phyloP scores from a whole-genome alignment of 2,329 filamentous ascomycete species.

The Fusarium hainanense region DNA sequence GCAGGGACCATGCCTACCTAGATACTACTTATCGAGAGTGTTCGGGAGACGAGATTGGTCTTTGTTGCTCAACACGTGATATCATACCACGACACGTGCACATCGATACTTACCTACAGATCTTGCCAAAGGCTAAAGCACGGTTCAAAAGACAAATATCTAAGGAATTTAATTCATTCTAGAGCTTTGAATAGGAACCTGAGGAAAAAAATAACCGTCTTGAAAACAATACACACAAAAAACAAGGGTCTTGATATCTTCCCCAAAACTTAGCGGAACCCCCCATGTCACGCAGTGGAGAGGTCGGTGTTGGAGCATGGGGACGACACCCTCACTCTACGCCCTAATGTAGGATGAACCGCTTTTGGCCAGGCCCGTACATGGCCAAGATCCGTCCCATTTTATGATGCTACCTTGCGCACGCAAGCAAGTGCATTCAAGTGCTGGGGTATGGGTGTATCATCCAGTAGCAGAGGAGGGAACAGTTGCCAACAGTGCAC shows the following conservation, averaged over 20 bases:
- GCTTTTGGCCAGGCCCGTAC: constrained; percentile 46
- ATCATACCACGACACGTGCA: neutral
- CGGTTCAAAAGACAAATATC: neutral
- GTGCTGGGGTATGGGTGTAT: constrained; percentile 26
- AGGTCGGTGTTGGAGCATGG: constrained; percentile 39
- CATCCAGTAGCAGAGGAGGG: constrained; percentile 9
- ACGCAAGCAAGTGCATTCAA: constrained; percentile 32
- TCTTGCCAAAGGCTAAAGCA: neutral
- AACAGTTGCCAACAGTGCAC: constrained; percentile 3
- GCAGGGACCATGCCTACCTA: constrained; percentile 15
- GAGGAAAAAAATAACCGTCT: neutral
- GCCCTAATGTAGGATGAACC: constrained; percentile 51
- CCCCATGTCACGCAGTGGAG: constrained; percentile 42
- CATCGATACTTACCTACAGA: neutral
- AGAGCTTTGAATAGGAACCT: neutral
- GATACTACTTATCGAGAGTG: constrained; percentile 15
- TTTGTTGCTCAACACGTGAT: neutral
- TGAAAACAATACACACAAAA: constrained; percentile 14
- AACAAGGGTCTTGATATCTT: constrained; percentile 41
- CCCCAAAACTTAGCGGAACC: constrained; percentile 35
- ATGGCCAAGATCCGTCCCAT: constrained; percentile 46
- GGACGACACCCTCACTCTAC: constrained; percentile 48
- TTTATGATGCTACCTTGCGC: constrained; percentile 37
- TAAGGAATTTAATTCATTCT: neutral
- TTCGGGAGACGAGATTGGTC: constrained; percentile 24